These are phyloP conservation scores for Eimeria praecox DNA, from an alignment of 169 alveolate species.

Conservation along the genomic window DNA sequence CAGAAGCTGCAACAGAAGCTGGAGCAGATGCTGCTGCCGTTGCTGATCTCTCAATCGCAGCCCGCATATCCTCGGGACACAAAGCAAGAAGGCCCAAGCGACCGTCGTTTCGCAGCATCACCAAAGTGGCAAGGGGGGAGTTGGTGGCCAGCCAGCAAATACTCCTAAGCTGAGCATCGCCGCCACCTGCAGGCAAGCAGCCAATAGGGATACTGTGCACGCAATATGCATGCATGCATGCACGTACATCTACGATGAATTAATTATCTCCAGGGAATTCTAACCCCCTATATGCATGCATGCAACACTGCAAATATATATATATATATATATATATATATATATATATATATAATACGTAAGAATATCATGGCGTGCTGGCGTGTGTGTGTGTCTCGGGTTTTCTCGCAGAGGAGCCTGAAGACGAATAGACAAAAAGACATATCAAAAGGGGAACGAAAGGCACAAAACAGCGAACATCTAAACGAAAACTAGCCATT, in stretches of 20 bases:
- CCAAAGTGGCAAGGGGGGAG: neutral
- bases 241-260: neutral
- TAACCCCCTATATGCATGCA: neutral
- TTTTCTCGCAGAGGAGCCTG: neutral
- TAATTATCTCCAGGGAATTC: too few relatives aligned
- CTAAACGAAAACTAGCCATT: neutral
- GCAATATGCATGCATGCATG: neutral
- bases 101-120: conserved; percentile 55
- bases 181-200: neutral
- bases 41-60: neutral
- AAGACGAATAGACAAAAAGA: neutral
- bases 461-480: neutral
- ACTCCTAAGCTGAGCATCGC: conserved; percentile 14
- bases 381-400: neutral
- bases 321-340: neutral
- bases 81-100: conserved; percentile 4
- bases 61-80: neutral
- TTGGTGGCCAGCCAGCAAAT: conserved; percentile 13
- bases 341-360: neutral
- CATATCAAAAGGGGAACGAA: neutral
- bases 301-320: neutral
- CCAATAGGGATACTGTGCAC: neutral
- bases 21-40: neutral
- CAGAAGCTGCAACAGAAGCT: neutral
- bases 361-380: neutral